Evolutionary conservation across 495 filamentous ascomycete species (phyloP), one percentile per base, ranked within the genome.

Genomic region (Friedmanniomyces simplex): DNA sequence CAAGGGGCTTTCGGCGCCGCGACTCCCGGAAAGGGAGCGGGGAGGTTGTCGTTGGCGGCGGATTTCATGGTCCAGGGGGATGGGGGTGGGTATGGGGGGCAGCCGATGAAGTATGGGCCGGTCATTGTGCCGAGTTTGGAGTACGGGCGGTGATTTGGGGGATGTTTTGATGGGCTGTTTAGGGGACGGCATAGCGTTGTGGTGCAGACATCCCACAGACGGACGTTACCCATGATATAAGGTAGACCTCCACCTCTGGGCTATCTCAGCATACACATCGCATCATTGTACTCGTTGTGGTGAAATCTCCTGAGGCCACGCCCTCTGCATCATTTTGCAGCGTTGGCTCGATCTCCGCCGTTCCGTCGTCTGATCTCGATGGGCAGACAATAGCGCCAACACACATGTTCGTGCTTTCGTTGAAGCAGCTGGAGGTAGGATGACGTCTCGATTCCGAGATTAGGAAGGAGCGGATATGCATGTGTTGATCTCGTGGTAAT

Each of bases 51-150:
- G 70, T 73, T 98, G 28, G 91, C 91, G 10, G 87, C 93, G 6
- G 93, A 98, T 68, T 98, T 96, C 66, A 91, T 98, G 75, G 93
- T 98, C 16, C 93, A 98, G 74, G 54, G 54, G 1, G 88, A 87
- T 1, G 91, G 96, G 61, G 85, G 89, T 2, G 77, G 82, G 67
- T 83, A 18, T 8, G 48, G 21, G 7, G 54, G 79, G 21, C 74
- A 72, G 60, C 89, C 95, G 34, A 89, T 89, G 50, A 98, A 98
- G 74, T 98, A 96, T 71, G 93, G 93, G 10, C 93, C 93, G 37
- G 94, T 97, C 16, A 87, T 97, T 73, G 83, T 98, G 66, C 94
- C 94, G 51, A 88, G 83, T 74, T 71, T 98, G 66, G 94, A 95
- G 70, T 88, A 84, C 75, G 93, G 94, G 52, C 59, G 74, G 54